Evolutionary conservation across 805 yeast species (phyloP).

Genomic region (Cyberlindnera misumaiensis): DNA sequence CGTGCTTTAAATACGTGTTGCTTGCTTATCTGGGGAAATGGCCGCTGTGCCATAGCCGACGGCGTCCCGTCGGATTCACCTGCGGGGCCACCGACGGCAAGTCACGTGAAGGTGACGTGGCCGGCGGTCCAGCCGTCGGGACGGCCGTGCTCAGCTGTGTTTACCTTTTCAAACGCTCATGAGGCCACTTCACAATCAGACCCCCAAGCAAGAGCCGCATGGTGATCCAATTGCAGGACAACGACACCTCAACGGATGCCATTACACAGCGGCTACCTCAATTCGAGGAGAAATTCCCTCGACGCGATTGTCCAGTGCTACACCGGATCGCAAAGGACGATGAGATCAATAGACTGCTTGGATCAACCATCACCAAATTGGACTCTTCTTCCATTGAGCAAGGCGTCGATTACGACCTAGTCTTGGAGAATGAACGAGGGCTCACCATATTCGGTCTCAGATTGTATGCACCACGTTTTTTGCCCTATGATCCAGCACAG

Average conservation of each 20-base stretch:
- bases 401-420: conserved; percentile 27
- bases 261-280: not conserved
- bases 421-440: conserved; percentile 53
- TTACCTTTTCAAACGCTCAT: too few relatives aligned
- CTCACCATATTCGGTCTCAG: conserved; percentile 45
- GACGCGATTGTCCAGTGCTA: conserved; percentile 3
- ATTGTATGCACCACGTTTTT: conserved; percentile 37
- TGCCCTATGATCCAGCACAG: conserved; percentile 42
- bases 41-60: too few relatives aligned
- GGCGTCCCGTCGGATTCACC: too few relatives aligned
- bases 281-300: conserved; percentile 7
- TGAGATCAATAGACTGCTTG: conserved; percentile 1
- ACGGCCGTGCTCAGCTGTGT: too few relatives aligned
- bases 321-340: conserved; percentile 2
- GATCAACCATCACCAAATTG: conserved; percentile 1
- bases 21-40: too few relatives aligned
- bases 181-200: too few relatives aligned
- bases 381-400: too few relatives aligned
- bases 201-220: not conserved
- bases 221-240: conserved; percentile 7
- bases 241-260: conserved; percentile 3
- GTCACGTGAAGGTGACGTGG: too few relatives aligned
- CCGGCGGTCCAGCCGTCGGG: too few relatives aligned
- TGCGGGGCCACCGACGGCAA: too few relatives aligned
- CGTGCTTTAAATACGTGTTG: too few relatives aligned